Base-by-base conservation (phyloP, 73 alveolate species). In the Tetrahymena malaccensis region DNA sequence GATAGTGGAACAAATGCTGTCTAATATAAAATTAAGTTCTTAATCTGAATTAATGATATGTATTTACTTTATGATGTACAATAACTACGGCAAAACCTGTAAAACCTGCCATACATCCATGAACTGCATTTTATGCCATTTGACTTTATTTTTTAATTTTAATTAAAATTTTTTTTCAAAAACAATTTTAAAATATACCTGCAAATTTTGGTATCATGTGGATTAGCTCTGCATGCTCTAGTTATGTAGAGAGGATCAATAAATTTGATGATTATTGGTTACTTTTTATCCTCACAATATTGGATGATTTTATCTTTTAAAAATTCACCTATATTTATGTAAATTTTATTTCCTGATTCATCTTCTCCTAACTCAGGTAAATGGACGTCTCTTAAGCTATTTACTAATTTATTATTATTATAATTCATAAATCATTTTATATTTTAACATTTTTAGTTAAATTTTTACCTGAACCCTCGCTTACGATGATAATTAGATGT, bases 11-110 rank as follows among this genome's bases (percentile, higher is more conserved):
- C 89, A 11, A 70, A 70, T 9, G 21, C 89, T 19, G 89, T 70
- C 57, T 98, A 96, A 94, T 97, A 96, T 84, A 98, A 96, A 34
- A 27, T 70, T 22, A n/a, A 17, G 17, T 22, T 4, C 0, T 70
- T n/a, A 70, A 70, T 19, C 7, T 70, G 31, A 33, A n/a, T 70
- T 25, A 19, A 31, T 22, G 10, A 27, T 9, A n/a, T 19, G 17
- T 19, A 70, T 70, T 70, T 70, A 70, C 89, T 31, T 70, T 70
- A 31, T 70, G 38, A 31, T 70, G 89, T 2, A 98, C 99, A 85
- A 96, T 96, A 55, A 99, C 99, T 19, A 98, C 98, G 17, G 99
- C 96, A 96, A 98, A 98, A 38, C 97, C 98, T n/a, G 99, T 98
- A 93, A 94, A 98, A 11, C 99, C 99, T 17, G 99, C 98, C 96